phyloP scores from a whole-genome alignment of 768 basidiomycete species.

The Cystofilobasidium macerans region DNA sequence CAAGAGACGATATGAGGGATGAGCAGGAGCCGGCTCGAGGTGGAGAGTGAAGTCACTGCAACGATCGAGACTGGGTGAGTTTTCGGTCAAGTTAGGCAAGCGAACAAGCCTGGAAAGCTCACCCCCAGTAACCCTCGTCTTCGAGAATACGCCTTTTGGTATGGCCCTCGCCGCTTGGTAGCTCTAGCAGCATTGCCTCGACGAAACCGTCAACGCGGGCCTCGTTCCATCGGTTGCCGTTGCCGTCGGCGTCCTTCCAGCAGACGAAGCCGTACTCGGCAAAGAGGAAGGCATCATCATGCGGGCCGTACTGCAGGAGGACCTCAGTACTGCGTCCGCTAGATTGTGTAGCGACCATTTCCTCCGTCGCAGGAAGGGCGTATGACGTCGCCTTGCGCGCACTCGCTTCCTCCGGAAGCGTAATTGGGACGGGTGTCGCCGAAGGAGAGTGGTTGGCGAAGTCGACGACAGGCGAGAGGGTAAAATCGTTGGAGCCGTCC shows the following conservation, averaged over 20 bases:
- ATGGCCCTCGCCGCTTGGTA: conserved; percentile 40
- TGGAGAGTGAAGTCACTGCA: conserved; percentile 72
- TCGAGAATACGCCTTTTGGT: conserved; percentile 50
- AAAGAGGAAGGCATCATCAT: conserved; percentile 65
- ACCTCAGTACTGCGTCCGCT: conserved; percentile 46
- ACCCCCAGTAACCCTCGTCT: conserved; percentile 77
- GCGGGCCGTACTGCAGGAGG: conserved; percentile 65
- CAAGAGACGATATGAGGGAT: conserved; percentile 61
- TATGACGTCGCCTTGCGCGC: conserved; percentile 9
- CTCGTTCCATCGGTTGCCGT: conserved; percentile 42
- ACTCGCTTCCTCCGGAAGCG: background rate
- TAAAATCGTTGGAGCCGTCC: conserved; percentile 47
- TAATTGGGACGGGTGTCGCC: conserved; percentile 10
- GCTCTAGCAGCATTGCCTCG: conserved; percentile 45
- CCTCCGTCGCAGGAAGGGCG: conserved; percentile 15
- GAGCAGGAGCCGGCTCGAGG: conserved; percentile 48
- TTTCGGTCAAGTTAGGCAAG: conserved; percentile 7
- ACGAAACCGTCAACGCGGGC: conserved; percentile 53
- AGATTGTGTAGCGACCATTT: background rate
- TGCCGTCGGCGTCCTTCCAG: conserved; percentile 23
- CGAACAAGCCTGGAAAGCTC: conserved; percentile 19
- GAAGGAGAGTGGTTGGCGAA: conserved; percentile 62
- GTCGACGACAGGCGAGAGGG: conserved; percentile 80
- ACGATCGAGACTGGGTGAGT: background rate
- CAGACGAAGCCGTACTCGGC: conserved; percentile 76